phyloP scores from a whole-genome alignment of 2,329 filamentous ascomycete genomes.

The Alternaria infectoria region DNA sequence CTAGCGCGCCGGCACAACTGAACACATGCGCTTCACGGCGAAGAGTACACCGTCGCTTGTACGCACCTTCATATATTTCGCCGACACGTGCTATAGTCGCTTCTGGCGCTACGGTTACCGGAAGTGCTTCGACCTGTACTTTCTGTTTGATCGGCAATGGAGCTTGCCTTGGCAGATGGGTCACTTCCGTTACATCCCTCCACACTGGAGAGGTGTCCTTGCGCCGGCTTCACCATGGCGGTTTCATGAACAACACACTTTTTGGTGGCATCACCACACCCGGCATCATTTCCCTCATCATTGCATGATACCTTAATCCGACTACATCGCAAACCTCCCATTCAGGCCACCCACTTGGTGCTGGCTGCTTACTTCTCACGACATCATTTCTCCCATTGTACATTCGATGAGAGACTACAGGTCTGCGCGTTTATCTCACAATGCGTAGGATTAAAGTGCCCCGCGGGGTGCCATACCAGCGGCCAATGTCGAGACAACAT shows the following conservation, averaged over 20 bases:
- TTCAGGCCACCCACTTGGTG: not conserved
- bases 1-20: slow-evolving; percentile 8
- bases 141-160: slow-evolving; percentile 14
- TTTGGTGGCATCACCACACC: not conserved
- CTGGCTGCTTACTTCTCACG: not conserved
- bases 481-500: slow-evolving; percentile 41
- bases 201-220: slow-evolving; percentile 20
- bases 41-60: slow-evolving; percentile 10
- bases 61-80: slow-evolving; percentile 8
- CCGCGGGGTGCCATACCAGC: slow-evolving; percentile 24
- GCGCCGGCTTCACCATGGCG: slow-evolving; percentile 11
- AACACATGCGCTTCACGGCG: slow-evolving; percentile 3
- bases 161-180: slow-evolving; percentile 18
- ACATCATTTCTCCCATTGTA: slow-evolving; percentile 2
- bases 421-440: slow-evolving; percentile 7
- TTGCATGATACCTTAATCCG: not conserved
- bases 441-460: slow-evolving; percentile 42
- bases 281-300: not conserved
- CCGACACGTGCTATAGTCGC: not conserved
- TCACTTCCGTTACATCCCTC: slow-evolving; percentile 9
- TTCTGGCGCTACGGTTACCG: slow-evolving; percentile 7
- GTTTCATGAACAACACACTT: slow-evolving; percentile 1
- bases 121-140: slow-evolving; percentile 1
- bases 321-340: not conserved
- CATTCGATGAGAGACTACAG: slow-evolving; percentile 4